These are phyloP conservation scores for Salvia rosmarinus DNA, from an alignment of 257 asterid species.

Conservation along the genomic window DNA sequence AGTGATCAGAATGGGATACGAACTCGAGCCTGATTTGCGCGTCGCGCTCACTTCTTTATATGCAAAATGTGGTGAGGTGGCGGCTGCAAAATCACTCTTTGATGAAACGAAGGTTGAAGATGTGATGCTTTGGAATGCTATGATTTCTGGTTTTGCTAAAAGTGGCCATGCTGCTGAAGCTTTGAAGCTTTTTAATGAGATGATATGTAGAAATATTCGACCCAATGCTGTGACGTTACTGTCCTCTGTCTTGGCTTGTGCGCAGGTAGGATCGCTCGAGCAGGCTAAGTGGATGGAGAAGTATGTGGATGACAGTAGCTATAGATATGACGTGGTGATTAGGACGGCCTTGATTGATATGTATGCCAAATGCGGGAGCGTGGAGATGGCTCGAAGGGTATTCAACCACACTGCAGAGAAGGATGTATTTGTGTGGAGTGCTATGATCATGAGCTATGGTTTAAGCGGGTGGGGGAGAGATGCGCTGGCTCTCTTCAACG, in stretches of 20 bases:
- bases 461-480: conserved; percentile 60
- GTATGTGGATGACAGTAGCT: conserved; percentile 39
- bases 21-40: conserved; percentile 55
- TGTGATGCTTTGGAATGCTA: conserved; percentile 63
- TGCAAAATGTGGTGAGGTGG: conserved; percentile 56
- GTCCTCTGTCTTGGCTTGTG: conserved; percentile 56
- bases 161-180: conserved; percentile 60
- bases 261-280: conserved; percentile 66
- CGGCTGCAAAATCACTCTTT: conserved; percentile 52
- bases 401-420: conserved; percentile 43
- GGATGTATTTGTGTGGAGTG: conserved; percentile 67
- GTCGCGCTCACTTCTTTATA: conserved; percentile 58
- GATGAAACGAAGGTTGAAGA: conserved; percentile 37
- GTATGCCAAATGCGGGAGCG: conserved; percentile 71
- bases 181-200: conserved; percentile 49
- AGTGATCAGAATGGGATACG: conserved; percentile 53
- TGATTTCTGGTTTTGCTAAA: conserved; percentile 75
- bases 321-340: conserved; percentile 40
- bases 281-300: conserved; percentile 58
- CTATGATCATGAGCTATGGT: conserved; percentile 67
- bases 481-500: conserved; percentile 51
- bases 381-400: conserved; percentile 55
- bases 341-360: conserved; percentile 60
- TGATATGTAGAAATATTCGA: conserved; percentile 43
- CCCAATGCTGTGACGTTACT: conserved; percentile 59